Percentiles rank a stretch among this genome's conserved stretches.
Evolutionary conservation across 176 grass and related monocot species (phyloP).

Genomic region (Oropetium thomaeum): DNA sequence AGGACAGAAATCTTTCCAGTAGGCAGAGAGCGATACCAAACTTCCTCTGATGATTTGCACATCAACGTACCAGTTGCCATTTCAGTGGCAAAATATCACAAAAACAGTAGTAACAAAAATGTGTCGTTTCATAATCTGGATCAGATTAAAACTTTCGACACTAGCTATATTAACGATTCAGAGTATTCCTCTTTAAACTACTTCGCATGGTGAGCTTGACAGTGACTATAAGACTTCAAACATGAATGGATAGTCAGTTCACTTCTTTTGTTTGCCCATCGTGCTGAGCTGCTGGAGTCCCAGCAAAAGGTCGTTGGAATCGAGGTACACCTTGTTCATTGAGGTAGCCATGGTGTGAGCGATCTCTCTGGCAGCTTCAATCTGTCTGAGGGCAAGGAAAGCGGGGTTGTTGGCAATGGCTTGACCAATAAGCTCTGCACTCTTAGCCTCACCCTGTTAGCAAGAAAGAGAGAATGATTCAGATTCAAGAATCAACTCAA

Average conservation of each 20-base stretch:
- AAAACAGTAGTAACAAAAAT: neutral
- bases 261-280: constrained; percentile 44
- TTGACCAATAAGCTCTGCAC: constrained; percentile 82
- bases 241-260: neutral
- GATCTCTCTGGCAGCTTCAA: constrained; percentile 87
- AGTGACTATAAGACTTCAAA: neutral
- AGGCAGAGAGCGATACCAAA: neutral
- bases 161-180: neutral
- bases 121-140: neutral
- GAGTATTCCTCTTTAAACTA: constrained; percentile 1
- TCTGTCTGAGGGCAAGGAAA: constrained; percentile 70
- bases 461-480: neutral
- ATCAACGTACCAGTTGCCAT: neutral
- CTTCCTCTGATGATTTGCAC: neutral
- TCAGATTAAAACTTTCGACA: neutral
- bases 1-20: neutral
- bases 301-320: constrained; percentile 71
- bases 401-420: constrained; percentile 85
- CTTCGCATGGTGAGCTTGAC: neutral
- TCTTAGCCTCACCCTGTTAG: constrained; percentile 86
- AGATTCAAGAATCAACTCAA: neutral
- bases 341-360: constrained; percentile 73
- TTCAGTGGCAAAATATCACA: neutral
- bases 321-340: constrained; percentile 77
- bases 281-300: constrained; percentile 63